Conservation (phyloP, 2,329 filamentous ascomycete species). For the Dryadomyces quercus-mongolicae region DNA sequence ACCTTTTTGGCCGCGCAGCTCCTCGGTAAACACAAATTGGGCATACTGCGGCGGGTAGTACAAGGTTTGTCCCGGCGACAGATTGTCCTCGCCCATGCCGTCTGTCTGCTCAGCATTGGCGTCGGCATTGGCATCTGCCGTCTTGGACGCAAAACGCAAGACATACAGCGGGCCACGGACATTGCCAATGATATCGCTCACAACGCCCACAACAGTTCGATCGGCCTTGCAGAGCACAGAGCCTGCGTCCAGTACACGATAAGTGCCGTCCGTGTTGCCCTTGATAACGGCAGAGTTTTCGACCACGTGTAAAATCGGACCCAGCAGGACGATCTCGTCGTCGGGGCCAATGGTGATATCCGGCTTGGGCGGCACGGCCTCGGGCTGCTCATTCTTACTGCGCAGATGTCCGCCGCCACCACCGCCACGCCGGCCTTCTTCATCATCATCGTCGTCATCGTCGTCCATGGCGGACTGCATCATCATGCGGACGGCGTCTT, state of each 20-base stretch:
- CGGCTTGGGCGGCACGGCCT: conserved; percentile 58
- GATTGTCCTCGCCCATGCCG: conserved; percentile 37
- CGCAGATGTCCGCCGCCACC: conserved; percentile 41
- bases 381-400: conserved; percentile 68
- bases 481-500: conserved; percentile 72
- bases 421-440: conserved; percentile 18
- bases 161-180: conserved; percentile 81
- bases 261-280: conserved; percentile 66
- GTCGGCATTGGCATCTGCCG: conserved; percentile 25
- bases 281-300: conserved; percentile 70
- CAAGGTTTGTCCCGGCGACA: conserved; percentile 58
- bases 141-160: conserved; percentile 54
- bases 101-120: neutral
- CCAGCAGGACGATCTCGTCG: conserved; percentile 66
- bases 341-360: conserved; percentile 65
- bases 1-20: conserved; percentile 67
- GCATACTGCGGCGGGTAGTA: conserved; percentile 74
- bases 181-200: conserved; percentile 77
- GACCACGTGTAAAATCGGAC: conserved; percentile 63
- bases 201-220: conserved; percentile 63
- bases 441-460: conserved; percentile 18
- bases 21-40: conserved; percentile 75
- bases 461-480: conserved; percentile 61
- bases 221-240: conserved; percentile 73
- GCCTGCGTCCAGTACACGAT: conserved; percentile 71